Base-by-base conservation (phyloP, 139 green algal genomes). In the Chlorella sorokiniana region DNA sequence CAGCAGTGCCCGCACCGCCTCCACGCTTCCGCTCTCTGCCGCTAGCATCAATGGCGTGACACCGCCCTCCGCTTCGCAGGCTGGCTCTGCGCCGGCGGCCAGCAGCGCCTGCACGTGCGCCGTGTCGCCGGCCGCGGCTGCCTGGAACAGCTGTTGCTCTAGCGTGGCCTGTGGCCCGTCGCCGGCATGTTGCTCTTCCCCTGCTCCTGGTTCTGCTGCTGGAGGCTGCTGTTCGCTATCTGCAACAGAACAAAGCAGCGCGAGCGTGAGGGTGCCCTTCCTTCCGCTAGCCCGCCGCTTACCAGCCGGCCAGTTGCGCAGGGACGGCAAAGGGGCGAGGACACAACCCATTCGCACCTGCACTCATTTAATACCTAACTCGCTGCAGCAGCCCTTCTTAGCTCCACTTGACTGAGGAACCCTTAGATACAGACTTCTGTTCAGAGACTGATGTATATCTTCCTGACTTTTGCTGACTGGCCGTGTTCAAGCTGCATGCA, bases 31-130 rank as follows among this genome's bases (percentile, higher is more conserved):
- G 23, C 51, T 45, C 54, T 84, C 78, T 27, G 86, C 86, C 11
- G 86, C 86, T 14, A 76, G 31, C 86, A 90, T 90, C 8, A 90
- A 61, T n/a, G 84, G 71, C 10, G 85, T 86, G n/a, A 85, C 38
- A 29, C 86, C 85, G 22, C 79, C 79, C 1, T 64, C 70, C 14
- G 82, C 67, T 37, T 62, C 77, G 54, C 42, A 80, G 10, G 51
- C 59, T 31, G 74, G 45, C 37, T 81, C 86, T n/a, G 80, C 79
- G 18, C 89, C 91, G 25, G 81, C 86, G 0, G 79, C 84, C 63
- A 95, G 81, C 65, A 93, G 82, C 70, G 79, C 11, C 41, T 56
- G 33, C 3, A 89, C 84, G 1, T 61, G 62, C 25, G 86, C 80
- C 33, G 45, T 61, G 41, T 92, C 83, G 35, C 82, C 87, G 10